Evolutionary conservation across 2,329 filamentous ascomycete genomes (phyloP), one percentile per base, ranked within the genome.

Genomic region (Dothideomycetes sp.): DNA sequence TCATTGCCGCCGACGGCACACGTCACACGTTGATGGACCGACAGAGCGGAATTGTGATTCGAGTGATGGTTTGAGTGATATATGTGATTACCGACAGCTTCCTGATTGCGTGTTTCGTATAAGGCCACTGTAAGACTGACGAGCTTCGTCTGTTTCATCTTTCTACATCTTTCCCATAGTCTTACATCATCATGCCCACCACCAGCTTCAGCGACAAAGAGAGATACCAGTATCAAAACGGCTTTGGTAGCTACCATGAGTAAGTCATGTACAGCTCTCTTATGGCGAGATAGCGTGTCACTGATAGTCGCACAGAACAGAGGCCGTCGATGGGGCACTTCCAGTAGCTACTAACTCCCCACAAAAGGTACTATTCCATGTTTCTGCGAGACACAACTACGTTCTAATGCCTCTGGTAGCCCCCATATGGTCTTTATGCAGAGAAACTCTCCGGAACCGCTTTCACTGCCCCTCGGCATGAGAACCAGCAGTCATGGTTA

Each of bases 311-410:
- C 9, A 52, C 7, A 88, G 83, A 56, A 77, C 81, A 32, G 84
- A 91, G 67, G 84, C 84, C 33, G 66, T 89, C 41, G 68, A 78
- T 12, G 81, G 79, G 14, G 79, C 85, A 4, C 68, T 89, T 4
- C 84, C 86, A 7, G 56, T 85, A 43, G 84, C 73, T 36, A 73
- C 79, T 31, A 94, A 93, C 66, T 85, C 82, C 3, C 86, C 86
- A 0, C 85, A 93, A 57, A 85, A 86, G 22, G 22, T 27, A 27
- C 12, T 55, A 27, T 27, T 27, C 22, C 12, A 27, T 27, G 22
- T 27, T 27, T 7, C 22, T 27, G 22, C n/a, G n/a, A n/a, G n/a
- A n/a, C n/a, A n/a, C n/a, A n/a, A n/a, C n/a, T n/a, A n/a, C n/a
- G n/a, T n/a, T n/a, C n/a, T n/a, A n/a, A n/a, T n/a, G n/a, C n/a